These are phyloP conservation scores for Silene conica DNA, from an alignment of 148 eudicot genomes.

Conservation along the genomic window DNA sequence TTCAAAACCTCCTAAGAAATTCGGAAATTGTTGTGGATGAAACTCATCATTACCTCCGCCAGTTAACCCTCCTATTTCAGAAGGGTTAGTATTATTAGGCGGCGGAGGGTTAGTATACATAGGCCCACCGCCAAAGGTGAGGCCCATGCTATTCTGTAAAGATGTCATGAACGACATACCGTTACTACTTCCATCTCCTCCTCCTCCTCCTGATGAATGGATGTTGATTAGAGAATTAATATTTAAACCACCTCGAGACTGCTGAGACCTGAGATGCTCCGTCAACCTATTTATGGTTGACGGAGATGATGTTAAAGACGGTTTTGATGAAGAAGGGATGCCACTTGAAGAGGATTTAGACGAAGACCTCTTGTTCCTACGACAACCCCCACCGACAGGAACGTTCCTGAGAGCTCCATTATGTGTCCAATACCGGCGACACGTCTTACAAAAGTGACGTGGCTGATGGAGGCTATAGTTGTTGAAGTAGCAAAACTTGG, in stretches of 20 bases:
- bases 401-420: slow-evolving; percentile 63
- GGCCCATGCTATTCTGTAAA: slow-evolving; percentile 33
- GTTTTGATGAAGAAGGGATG: slow-evolving; percentile 16
- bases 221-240: neutral
- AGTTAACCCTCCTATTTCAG: neutral
- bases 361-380: slow-evolving; percentile 46
- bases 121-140: slow-evolving; percentile 25
- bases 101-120: slow-evolving; percentile 9
- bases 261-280: neutral
- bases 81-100: slow-evolving; percentile 13
- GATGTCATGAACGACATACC: slow-evolving; percentile 38
- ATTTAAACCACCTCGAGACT: neutral
- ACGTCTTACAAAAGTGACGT: slow-evolving; percentile 65
- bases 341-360: slow-evolving; percentile 29
- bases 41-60: neutral
- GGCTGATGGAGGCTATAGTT: slow-evolving; percentile 66
- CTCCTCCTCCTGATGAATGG: neutral
- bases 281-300: slow-evolving; percentile 10
- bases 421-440: slow-evolving; percentile 69
- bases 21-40: slow-evolving; percentile 20
- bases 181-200: slow-evolving; percentile 3
- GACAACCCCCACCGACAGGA: slow-evolving; percentile 68
- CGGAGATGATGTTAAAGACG: slow-evolving; percentile 18
- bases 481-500: slow-evolving; percentile 73
- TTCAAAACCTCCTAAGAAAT: slow-evolving; percentile 31